Evolutionary conservation across 345 rosid species (phyloP).

Genomic region (Melastoma malabathricum): DNA sequence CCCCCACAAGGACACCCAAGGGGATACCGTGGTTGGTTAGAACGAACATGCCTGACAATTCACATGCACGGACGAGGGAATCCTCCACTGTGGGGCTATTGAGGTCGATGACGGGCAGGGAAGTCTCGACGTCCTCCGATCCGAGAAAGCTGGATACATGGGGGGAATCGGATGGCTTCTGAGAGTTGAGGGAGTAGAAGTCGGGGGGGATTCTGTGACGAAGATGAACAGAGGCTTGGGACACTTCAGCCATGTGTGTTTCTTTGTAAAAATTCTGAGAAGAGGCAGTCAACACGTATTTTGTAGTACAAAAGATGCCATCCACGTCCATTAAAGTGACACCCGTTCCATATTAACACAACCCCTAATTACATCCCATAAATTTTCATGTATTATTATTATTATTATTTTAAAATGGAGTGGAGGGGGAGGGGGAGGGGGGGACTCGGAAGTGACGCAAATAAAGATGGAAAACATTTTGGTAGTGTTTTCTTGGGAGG

Average conservation of each 20-base stretch:
- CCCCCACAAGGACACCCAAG: slow-evolving; percentile 23
- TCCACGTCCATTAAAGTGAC: too few species aligned
- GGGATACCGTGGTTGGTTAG: slow-evolving; percentile 51
- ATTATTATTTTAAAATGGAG: too few species aligned
- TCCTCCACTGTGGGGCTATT: slow-evolving; percentile 23
- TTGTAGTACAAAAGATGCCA: too few species aligned
- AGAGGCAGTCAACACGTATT: too few species aligned
- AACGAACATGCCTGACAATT: slow-evolving; percentile 68
- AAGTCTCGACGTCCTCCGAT: not conserved
- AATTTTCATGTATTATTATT: too few species aligned
- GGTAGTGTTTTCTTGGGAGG: not conserved
- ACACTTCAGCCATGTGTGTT: slow-evolving; percentile 19
- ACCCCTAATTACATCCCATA: too few species aligned
- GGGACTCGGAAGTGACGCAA: too few species aligned
- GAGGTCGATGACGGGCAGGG: slow-evolving; percentile 49
- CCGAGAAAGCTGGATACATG: not conserved
- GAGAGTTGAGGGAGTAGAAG: slow-evolving; percentile 27
- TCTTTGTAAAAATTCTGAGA: too few species aligned
- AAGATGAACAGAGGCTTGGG: slow-evolving; percentile 42
- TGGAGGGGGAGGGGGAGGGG: too few species aligned
- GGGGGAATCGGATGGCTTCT: slow-evolving; percentile 50
- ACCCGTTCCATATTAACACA: too few species aligned
- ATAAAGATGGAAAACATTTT: too few species aligned
- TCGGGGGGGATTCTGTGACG: slow-evolving; percentile 38
- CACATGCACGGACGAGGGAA: slow-evolving; percentile 40